Percentiles rank a stretch among this genome's conserved stretches.
These are phyloP conservation scores for Aspergillus olivimuriae DNA, from an alignment of 495 filamentous ascomycete genomes.

Conservation along the genomic window DNA sequence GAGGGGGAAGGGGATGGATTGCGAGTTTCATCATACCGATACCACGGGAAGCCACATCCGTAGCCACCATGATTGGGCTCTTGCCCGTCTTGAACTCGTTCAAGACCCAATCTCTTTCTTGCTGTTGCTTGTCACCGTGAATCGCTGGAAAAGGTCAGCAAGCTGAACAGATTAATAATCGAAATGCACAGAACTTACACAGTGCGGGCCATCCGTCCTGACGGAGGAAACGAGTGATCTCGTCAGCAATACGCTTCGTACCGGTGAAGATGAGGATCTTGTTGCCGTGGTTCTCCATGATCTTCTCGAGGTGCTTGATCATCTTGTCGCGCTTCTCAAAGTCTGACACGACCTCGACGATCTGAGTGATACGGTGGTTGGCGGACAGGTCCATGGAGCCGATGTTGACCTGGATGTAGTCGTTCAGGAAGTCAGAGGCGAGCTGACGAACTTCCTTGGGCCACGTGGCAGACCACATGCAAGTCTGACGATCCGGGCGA, in stretches of 20 bases:
- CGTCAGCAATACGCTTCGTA: conserved; percentile 97
- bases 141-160: conserved; percentile 72
- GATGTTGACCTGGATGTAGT: conserved; percentile 99
- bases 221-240: conserved; percentile 96
- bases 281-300: conserved; percentile 93
- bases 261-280: conserved; percentile 95
- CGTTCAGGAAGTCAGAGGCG: conserved; percentile 88
- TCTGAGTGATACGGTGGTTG: conserved; percentile 96
- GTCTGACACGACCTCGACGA: conserved; percentile 91
- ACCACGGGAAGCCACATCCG: conserved; percentile 93
- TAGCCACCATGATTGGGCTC: conserved; percentile 87
- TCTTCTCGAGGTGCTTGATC: conserved; percentile 95
- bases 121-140: conserved; percentile 98
- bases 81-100: conserved; percentile 98
- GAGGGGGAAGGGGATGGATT: conserved; percentile 42
- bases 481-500: conserved; percentile 95
- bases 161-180: too few species aligned
- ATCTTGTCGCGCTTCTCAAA: conserved; percentile 97
- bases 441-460: conserved; percentile 97
- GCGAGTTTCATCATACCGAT: conserved; percentile 92
- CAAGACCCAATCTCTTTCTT: conserved; percentile 98
- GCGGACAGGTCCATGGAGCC: conserved; percentile 94
- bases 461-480: conserved; percentile 99
- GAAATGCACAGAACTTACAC: conserved; percentile 57
- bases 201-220: conserved; percentile 99